Evolutionary conservation across 805 yeast species (phyloP).

Genomic region (Wickerhamiella brachini): DNA sequence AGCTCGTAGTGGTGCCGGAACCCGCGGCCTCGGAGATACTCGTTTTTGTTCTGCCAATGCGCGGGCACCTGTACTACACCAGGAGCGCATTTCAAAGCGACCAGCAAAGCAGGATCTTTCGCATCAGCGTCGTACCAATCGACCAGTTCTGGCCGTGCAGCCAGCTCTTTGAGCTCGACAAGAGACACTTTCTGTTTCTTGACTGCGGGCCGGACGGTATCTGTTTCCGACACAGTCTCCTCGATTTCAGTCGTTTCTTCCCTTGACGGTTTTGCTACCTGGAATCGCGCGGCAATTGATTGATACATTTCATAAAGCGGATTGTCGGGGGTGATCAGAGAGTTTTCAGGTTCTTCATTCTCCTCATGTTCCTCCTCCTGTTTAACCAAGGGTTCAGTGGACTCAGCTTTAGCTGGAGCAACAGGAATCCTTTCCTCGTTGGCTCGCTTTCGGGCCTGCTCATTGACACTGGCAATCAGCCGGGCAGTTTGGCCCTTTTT

Average conservation of each 20-base stretch:
- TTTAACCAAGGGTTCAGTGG: no score
- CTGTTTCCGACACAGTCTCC: not conserved
- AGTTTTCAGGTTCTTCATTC: no score
- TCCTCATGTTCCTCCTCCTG: no score
- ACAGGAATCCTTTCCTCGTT: no score
- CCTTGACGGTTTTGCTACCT: not conserved
- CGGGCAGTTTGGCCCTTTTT: slow-evolving; percentile 1
- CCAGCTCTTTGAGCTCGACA: slow-evolving; percentile 48
- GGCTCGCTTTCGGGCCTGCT: no score
- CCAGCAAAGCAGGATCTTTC: slow-evolving; percentile 53
- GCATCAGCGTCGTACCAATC: slow-evolving; percentile 87
- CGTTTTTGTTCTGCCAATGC: slow-evolving; percentile 75
- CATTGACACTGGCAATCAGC: not conserved
- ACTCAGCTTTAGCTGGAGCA: no score
- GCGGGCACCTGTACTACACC: slow-evolving; percentile 65
- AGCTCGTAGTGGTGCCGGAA: slow-evolving; percentile 55
- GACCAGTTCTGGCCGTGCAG: slow-evolving; percentile 54
- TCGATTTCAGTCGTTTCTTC: not conserved
- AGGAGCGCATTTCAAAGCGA: slow-evolving; percentile 47
- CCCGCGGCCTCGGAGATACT: slow-evolving; percentile 34
- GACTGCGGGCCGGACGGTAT: slow-evolving; percentile 8
- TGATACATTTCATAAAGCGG: slow-evolving; percentile 12
- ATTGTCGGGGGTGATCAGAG: slow-evolving; percentile 1
- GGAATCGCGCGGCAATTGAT: slow-evolving; percentile 7
- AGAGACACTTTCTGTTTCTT: slow-evolving; percentile 45